Evolutionary conservation across 179 eudicot genomes (phyloP).

Genomic region (Pouteria campechiana): DNA sequence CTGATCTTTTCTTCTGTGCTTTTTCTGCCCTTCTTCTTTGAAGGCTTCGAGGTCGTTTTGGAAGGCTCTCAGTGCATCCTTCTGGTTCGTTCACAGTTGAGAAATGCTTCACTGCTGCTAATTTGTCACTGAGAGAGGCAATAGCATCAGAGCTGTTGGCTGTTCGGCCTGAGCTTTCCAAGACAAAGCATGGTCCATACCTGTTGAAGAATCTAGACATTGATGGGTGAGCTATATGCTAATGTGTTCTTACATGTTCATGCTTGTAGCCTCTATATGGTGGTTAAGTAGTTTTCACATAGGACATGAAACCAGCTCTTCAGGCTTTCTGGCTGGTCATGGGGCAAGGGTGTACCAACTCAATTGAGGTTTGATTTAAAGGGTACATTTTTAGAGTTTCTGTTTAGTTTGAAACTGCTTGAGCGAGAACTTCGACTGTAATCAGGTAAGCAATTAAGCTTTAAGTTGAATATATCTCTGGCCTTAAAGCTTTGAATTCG

Average conservation of each 20-base stretch:
- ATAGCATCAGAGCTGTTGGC: conserved; percentile 64
- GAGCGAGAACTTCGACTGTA: too few species aligned
- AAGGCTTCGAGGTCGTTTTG: conserved; percentile 88
- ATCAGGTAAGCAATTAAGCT: too few species aligned
- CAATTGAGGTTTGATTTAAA: too few species aligned
- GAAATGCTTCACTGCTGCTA: conserved; percentile 66
- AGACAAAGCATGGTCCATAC: conserved; percentile 70
- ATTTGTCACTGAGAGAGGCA: conserved; percentile 52
- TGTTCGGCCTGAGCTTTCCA: conserved; percentile 69
- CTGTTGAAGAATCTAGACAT: conserved; percentile 79
- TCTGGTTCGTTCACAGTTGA: conserved; percentile 85
- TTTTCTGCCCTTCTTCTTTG: conserved; percentile 1
- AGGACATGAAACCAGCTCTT: neutral
- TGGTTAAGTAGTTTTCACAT: neutral
- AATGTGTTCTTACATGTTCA: neutral
- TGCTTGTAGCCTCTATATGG: neutral
- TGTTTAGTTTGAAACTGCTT: too few species aligned
- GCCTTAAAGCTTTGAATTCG: too few species aligned
- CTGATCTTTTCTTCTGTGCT: neutral
- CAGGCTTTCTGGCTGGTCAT: neutral
- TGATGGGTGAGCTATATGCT: conserved; percentile 61
- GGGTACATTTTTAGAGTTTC: too few species aligned
- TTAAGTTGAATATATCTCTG: too few species aligned
- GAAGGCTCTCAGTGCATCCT: conserved; percentile 63
- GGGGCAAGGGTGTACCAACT: too few species aligned